phyloP scores from a whole-genome alignment of 164 flowering plant species.

The Paratinospora sagittata region DNA sequence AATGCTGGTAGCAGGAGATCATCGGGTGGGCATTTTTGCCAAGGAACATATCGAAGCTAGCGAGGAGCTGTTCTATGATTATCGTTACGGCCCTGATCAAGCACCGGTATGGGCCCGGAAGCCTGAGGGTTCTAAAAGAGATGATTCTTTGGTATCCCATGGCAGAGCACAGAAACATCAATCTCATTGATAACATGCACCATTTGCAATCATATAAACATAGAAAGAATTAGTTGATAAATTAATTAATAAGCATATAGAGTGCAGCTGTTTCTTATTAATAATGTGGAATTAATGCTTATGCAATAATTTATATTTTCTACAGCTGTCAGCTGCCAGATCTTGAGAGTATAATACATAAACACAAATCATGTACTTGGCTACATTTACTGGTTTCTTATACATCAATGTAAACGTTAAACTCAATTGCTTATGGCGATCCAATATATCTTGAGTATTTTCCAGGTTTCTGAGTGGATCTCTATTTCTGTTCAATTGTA shows the following conservation, averaged over 20 bases:
- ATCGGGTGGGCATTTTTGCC: constrained; percentile 93
- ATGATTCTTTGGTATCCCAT: constrained; percentile 48
- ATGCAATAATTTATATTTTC: no score
- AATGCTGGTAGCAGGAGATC: constrained; percentile 95
- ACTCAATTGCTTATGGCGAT: no score
- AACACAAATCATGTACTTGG: no score
- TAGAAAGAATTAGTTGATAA: neutral
- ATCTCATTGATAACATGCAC: constrained; percentile 30
- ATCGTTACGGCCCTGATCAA: constrained; percentile 77
- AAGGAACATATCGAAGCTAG: constrained; percentile 84
- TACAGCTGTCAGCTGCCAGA: no score
- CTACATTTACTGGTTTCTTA: no score
- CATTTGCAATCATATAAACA: constrained; percentile 3
- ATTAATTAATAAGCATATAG: neutral
- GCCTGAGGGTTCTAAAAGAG: constrained; percentile 73
- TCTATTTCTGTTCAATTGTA: no score
- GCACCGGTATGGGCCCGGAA: constrained; percentile 93
- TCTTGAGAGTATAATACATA: no score
- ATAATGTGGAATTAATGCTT: no score
- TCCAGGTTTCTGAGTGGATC: neutral
- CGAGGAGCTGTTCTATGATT: constrained; percentile 94
- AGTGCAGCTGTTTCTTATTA: neutral
- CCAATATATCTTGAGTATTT: neutral
- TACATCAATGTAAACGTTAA: no score
- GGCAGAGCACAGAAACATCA: constrained; percentile 87